A percentile compares a stretch with the other conserved stretches of the same genome.
Evolutionary conservation across 2,329 filamentous ascomycete species (phyloP).

Genomic region (Cucurbitaria berberidis): DNA sequence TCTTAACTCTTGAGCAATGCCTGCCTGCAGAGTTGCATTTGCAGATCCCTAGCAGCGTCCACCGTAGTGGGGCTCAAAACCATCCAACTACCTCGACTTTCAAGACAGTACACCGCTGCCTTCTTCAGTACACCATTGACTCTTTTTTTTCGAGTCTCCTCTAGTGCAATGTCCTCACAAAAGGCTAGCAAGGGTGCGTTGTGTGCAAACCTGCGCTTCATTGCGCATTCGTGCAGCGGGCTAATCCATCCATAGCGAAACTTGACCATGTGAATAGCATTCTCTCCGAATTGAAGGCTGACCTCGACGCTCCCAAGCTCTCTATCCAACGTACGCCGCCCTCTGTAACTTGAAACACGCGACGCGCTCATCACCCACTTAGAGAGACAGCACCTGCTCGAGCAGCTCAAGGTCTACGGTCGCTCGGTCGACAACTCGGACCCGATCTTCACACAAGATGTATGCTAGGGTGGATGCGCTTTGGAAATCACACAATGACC

Average conservation of each 20-base stretch:
- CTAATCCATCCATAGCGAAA: conserved; percentile 60
- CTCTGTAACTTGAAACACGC: neutral
- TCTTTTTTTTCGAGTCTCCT: neutral
- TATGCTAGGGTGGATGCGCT: conserved; percentile 46
- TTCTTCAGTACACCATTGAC: neutral
- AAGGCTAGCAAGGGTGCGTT: conserved; percentile 29
- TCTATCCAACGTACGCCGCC: conserved; percentile 62
- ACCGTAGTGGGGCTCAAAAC: conserved; percentile 14
- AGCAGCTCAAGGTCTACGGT: conserved; percentile 77
- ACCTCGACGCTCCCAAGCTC: conserved; percentile 66
- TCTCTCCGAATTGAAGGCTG: conserved; percentile 65
- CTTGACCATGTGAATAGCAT: conserved; percentile 70
- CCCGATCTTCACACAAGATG: conserved; percentile 83
- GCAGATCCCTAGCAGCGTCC: conserved; percentile 6
- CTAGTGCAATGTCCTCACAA: conserved; percentile 12
- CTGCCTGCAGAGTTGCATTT: conserved; percentile 5
- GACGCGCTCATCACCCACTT: conserved; percentile 12
- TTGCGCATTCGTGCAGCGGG: neutral
- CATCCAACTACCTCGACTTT: neutral
- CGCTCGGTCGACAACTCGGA: conserved; percentile 74
- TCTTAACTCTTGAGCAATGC: conserved; percentile 5
- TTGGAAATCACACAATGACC: conserved; percentile 10
- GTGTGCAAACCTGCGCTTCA: neutral
- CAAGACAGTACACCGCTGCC: neutral
- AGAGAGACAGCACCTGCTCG: conserved; percentile 67